Percentiles rank a stretch among this genome's conserved stretches.
Evolutionary conservation across 164 flowering plant species (phyloP).

Genomic region (Kingdonia uniflora): DNA sequence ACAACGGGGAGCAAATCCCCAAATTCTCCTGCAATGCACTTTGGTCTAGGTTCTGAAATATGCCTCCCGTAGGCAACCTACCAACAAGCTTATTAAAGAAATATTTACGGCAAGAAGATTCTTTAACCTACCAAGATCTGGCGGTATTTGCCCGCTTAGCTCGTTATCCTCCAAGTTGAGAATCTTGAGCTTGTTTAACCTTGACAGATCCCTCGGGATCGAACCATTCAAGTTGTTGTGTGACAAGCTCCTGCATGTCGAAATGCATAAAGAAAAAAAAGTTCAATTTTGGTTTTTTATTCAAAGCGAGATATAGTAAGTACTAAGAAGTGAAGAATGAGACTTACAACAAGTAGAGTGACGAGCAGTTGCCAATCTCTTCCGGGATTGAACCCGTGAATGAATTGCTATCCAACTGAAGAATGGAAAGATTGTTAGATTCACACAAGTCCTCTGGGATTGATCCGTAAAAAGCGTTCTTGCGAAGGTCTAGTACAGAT

Average conservation of each 20-base stretch:
- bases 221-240: conserved; percentile 58
- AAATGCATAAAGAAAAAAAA: neutral
- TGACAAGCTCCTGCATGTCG: conserved; percentile 71
- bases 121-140: conserved; percentile 46
- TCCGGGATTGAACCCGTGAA: conserved; percentile 61
- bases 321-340: neutral
- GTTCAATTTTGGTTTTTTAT: neutral
- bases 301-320: neutral
- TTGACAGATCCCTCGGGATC: conserved; percentile 56
- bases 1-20: conserved; percentile 85
- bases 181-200: conserved; percentile 59
- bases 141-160: conserved; percentile 80
- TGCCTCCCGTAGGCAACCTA: conserved; percentile 57
- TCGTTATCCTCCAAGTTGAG: conserved; percentile 59
- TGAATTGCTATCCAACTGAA: conserved; percentile 74
- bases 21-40: conserved; percentile 70
- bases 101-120: conserved; percentile 75
- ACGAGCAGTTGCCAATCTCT: conserved; percentile 79
- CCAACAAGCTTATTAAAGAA: conserved; percentile 70
- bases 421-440: conserved; percentile 47
- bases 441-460: conserved; percentile 74
- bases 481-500: conserved; percentile 61
- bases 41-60: conserved; percentile 61
- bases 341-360: conserved; percentile 77
- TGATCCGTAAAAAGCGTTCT: conserved; percentile 38